Conservation (phyloP, 192 early-diverging fungal species). For the Podila epicladia region DNA sequence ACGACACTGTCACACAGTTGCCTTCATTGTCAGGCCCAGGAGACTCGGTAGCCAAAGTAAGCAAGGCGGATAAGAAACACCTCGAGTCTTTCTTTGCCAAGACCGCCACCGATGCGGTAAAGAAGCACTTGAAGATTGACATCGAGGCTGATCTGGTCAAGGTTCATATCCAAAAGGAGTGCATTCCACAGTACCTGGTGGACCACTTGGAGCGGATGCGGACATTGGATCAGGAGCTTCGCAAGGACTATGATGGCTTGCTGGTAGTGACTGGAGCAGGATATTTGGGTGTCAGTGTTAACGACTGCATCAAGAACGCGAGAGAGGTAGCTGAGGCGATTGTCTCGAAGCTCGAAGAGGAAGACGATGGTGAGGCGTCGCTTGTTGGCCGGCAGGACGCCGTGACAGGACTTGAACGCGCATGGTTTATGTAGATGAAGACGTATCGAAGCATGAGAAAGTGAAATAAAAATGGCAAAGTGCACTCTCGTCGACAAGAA, state of each 20-base stretch:
- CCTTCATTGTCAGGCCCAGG: conserved; percentile 55
- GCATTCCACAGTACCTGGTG: conserved; percentile 91
- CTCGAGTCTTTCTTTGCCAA: conserved; percentile 28
- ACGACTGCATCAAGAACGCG: conserved; percentile 80
- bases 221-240: conserved; percentile 67
- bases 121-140: conserved; percentile 67
- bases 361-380: conserved; percentile 22
- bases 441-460: too few relatives aligned
- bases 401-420: conserved; percentile 38
- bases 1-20: conserved; percentile 49
- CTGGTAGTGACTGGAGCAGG: conserved; percentile 83
- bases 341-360: conserved; percentile 45
- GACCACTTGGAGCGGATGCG: conserved; percentile 79
- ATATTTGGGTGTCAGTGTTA: conserved; percentile 86
- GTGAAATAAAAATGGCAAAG: too few relatives aligned
- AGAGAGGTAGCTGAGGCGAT: conserved; percentile 67
- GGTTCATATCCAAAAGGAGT: conserved; percentile 71
- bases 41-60: conserved; percentile 9
- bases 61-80: background rate
- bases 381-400: conserved; percentile 39
- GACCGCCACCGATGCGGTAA: conserved; percentile 67
- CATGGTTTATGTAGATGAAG: conserved; percentile 31
- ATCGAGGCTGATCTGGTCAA: conserved; percentile 54
- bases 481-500: too few relatives aligned
- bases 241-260: conserved; percentile 55